Evolutionary conservation across 2,329 filamentous ascomycete genomes (phyloP), one percentile per base, ranked within the genome.

Genomic region (Penicillium crustosum): DNA sequence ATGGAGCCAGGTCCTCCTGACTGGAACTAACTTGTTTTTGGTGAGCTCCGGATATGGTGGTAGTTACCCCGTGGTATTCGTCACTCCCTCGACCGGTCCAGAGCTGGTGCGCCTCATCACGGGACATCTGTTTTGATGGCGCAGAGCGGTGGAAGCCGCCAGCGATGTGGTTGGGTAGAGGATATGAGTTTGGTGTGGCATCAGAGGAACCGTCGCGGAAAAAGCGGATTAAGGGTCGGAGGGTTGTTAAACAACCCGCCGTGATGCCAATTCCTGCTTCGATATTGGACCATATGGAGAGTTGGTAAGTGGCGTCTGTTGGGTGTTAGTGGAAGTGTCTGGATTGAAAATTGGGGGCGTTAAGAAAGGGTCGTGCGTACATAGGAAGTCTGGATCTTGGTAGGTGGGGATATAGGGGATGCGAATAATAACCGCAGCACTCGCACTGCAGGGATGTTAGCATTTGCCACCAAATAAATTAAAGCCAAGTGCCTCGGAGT

Each of bases 211-310:
- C 49, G 23, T 68, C 64, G 35, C 66, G 65, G 23, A 70, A 57
- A n/a, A 66, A 64, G n/a, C 69, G 76, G 36, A 82, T 65, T 0
- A 82, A 69, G 0, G 80, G 80, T 1, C 79, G 75, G 1, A 82
- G 67, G 3, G 80, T 71, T 36, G 63, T 66, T 8, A 72, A 65
- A 52, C 65, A 71, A 6, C 70, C 68, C 4, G 70, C 80, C 4
- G 70, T 72, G 50, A 79, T 78, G 19, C 74, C 70, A 4, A 73
- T 63, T 10, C 71, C 68, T 3, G 66, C 67, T 60, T 73, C 71
- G 42, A 72, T 56, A 19, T 69, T 63, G 17, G 70, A 73, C 70
- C 70, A 73, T 35, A 78, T 75, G 44, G 75, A 70, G 47, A 79
- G 74, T 61, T 78, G 78, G 57, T 73, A 73, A 3, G 79, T 81